phyloP scores from a whole-genome alignment of 345 rosid species.

The Durio zibethinus region DNA sequence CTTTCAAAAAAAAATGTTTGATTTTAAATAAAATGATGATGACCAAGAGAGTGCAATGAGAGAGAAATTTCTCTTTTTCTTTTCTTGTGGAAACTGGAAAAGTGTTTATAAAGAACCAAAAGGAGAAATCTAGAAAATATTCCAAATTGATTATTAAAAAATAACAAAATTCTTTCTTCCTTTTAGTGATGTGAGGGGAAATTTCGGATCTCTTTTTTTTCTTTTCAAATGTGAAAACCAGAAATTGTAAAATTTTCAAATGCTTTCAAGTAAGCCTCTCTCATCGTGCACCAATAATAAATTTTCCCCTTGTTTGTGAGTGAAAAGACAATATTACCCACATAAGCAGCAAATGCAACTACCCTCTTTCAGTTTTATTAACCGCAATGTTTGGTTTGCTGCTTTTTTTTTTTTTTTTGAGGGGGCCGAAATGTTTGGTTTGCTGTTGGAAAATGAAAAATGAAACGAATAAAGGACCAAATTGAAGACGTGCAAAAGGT shows the following conservation, averaged over 20 bases:
- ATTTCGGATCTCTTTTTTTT: constrained; percentile 43
- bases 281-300: constrained; percentile 35
- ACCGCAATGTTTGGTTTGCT: constrained; percentile 9
- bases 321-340: constrained; percentile 35
- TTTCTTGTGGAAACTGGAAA: constrained; percentile 9
- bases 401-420: no score
- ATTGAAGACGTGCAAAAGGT: neutral
- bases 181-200: constrained; percentile 24
- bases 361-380: constrained; percentile 19
- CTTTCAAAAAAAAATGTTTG: neutral
- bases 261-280: neutral
- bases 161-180: constrained; percentile 18
- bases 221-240: constrained; percentile 28
- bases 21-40: constrained; percentile 23
- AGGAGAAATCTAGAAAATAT: constrained; percentile 43
- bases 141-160: constrained; percentile 30
- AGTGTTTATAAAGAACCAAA: constrained; percentile 18
- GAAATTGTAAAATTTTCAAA: neutral
- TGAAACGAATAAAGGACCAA: no score
- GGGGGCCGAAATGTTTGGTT: constrained; percentile 7
- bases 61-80: neutral
- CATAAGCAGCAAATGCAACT: neutral
- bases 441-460: neutral
- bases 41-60: constrained; percentile 24
- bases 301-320: neutral